Evolutionary conservation across 495 filamentous ascomycete genomes (phyloP), one percentile per base, ranked within the genome.

Genomic region (Cercophora scortea): DNA sequence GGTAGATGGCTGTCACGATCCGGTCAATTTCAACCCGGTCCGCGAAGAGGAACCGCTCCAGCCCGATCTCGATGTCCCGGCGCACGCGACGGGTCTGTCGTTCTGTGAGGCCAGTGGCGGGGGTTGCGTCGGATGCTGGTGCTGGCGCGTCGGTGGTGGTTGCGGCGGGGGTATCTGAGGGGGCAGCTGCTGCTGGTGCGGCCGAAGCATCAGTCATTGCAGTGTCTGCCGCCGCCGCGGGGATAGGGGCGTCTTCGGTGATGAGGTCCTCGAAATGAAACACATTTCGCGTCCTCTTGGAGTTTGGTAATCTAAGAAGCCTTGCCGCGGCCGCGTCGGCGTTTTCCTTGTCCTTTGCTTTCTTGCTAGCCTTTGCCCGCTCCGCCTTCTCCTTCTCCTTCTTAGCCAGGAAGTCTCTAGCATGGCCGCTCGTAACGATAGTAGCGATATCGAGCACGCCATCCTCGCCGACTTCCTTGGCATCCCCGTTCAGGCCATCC

Each of bases 381-480:
- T 83, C 87, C n/a, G 78, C 79, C 72, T 95, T 96, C 61, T 95
- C 89, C 67, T 86, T 90, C 58, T 97, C 94, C 61, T 89, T 86
- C 62, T 87, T 88, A 6, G 89, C 91, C 10, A 98, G 74, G 58
- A 89, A 96, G 59, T 97, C 94, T 49, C 82, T 85, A 41, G 91
- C 92, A 70, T 96, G 89, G 36, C 93, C 94, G 53, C 86, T 90
- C 0, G 83, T 80, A 17, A 98, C 90, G 57, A 98, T 95, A 53
- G 84, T 92, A 17, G 93, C 93, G 33, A 98, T 90, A 63, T 98
- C 90, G 12, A 97, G 72, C 4, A 93, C 88, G 3, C 93, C 93
- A 49, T 98, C 93, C 9, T 83, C 78, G 19, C 84, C 82, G 5
- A 73, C 69, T 6, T 68, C 70, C 45, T 76, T 72, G 33, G 74